Percentiles rank a stretch among this genome's conserved stretches.
phyloP scores from a whole-genome alignment of 1,284 basidiomycete genomes.

The Melampsora allii-populina region DNA sequence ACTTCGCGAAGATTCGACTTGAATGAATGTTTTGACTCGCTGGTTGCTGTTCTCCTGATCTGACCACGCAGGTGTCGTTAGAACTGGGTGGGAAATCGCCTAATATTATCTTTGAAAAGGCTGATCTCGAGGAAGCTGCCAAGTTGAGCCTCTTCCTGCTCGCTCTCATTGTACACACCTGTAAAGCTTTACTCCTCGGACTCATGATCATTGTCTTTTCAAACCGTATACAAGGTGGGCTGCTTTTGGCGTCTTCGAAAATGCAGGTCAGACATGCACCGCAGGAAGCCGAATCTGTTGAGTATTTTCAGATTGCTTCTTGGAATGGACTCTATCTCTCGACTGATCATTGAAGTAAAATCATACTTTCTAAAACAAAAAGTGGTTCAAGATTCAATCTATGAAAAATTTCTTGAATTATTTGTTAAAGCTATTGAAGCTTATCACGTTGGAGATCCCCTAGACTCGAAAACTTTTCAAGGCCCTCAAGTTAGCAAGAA shows the following conservation, averaged over 20 bases:
- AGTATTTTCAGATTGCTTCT: neutral
- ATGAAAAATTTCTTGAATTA: slow-evolving; percentile 33
- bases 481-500: slow-evolving; percentile 40
- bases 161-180: neutral
- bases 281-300: slow-evolving; percentile 44
- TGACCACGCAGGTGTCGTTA: slow-evolving; percentile 47
- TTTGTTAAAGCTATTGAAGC: slow-evolving; percentile 31
- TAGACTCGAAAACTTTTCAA: slow-evolving; percentile 35
- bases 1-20: neutral
- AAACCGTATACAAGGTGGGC: neutral
- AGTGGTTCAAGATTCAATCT: slow-evolving; percentile 34
- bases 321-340: too few species aligned
- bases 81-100: slow-evolving; percentile 51
- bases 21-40: neutral
- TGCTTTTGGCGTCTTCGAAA: slow-evolving; percentile 14
- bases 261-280: slow-evolving; percentile 44
- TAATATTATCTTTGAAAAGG: slow-evolving; percentile 44
- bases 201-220: neutral
- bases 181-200: neutral
- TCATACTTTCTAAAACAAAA: neutral
- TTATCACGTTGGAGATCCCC: slow-evolving; percentile 36
- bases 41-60: neutral
- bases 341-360: neutral
- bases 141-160: neutral
- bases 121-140: slow-evolving; percentile 42